These are phyloP conservation scores for Aspergillus cejpii DNA, from an alignment of 2,329 filamentous ascomycete genomes.

Conservation along the genomic window DNA sequence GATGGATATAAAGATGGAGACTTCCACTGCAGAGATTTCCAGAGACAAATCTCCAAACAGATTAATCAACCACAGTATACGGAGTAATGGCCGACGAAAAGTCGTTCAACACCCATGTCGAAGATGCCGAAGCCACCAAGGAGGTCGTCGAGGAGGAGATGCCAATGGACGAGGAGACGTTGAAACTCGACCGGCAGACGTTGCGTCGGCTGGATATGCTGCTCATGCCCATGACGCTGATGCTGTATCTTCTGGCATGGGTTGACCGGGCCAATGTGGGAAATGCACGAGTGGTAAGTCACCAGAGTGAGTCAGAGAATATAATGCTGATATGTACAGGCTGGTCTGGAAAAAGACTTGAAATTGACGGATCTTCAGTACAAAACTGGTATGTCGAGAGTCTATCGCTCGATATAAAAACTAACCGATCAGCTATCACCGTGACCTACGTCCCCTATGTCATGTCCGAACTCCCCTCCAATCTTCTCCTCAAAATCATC, in stretches of 20 bases:
- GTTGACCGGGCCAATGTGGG: constrained; percentile 15
- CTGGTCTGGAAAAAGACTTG: constrained; percentile 11
- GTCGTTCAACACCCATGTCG: background rate
- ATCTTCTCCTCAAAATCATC: constrained; percentile 13
- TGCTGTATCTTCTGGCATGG: constrained; percentile 15
- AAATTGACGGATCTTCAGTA: constrained; percentile 11
- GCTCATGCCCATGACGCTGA: constrained; percentile 15
- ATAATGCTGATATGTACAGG: constrained; percentile 1
- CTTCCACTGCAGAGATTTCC: background rate
- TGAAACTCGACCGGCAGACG: constrained; percentile 8
- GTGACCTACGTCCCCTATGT: constrained; percentile 15
- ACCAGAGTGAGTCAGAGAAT: too few species aligned
- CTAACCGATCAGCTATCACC: constrained; percentile 9
- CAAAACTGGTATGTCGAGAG: constrained; percentile 8
- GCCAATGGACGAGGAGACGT: background rate
- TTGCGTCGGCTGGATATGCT: constrained; percentile 9
- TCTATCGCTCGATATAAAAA: too few species aligned
- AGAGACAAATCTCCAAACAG: background rate
- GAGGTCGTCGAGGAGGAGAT: background rate
- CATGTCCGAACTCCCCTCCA: constrained; percentile 14
- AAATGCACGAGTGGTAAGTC: constrained; percentile 12
- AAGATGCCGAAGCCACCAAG: background rate
- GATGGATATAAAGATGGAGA: background rate
- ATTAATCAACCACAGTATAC: too few species aligned
- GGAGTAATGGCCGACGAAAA: background rate